Evolutionary conservation across 495 filamentous ascomycete genomes (phyloP).

Genomic region (Physcia stellaris): DNA sequence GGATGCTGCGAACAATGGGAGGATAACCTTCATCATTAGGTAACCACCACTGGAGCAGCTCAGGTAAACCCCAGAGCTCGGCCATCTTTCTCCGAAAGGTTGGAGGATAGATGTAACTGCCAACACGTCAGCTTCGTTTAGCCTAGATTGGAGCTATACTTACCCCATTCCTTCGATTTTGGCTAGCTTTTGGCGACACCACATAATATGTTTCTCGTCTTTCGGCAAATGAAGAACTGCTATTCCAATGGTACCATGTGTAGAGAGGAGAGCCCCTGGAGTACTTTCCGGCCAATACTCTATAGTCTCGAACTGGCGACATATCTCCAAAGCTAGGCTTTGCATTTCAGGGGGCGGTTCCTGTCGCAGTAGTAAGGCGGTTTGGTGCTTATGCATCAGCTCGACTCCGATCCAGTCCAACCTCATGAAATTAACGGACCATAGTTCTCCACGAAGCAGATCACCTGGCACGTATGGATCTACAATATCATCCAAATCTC

Average conservation of each 20-base stretch:
- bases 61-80: slow-evolving; percentile 52
- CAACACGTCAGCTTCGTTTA: neutral
- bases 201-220: slow-evolving; percentile 61
- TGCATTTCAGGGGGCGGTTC: slow-evolving; percentile 39
- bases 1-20: slow-evolving; percentile 56
- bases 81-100: slow-evolving; percentile 62
- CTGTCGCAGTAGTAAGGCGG: slow-evolving; percentile 36
- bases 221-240: slow-evolving; percentile 64
- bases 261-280: slow-evolving; percentile 51
- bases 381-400: slow-evolving; percentile 68
- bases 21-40: slow-evolving; percentile 65
- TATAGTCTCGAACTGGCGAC: slow-evolving; percentile 65
- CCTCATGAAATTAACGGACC: slow-evolving; percentile 56
- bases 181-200: slow-evolving; percentile 69
- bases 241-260: slow-evolving; percentile 66
- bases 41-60: slow-evolving; percentile 72
- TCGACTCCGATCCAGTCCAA: slow-evolving; percentile 67
- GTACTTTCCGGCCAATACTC: slow-evolving; percentile 57
- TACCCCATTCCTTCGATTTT: slow-evolving; percentile 72
- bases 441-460: slow-evolving; percentile 55
- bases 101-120: slow-evolving; percentile 68
- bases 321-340: slow-evolving; percentile 51
- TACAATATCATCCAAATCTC: slow-evolving; percentile 50
- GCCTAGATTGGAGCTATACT: slow-evolving; percentile 20
- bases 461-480: slow-evolving; percentile 55